Evolutionary conservation across 2,329 filamentous ascomycete genomes (phyloP), one percentile per base, ranked within the genome.

Genomic region (Nemania serpens): DNA sequence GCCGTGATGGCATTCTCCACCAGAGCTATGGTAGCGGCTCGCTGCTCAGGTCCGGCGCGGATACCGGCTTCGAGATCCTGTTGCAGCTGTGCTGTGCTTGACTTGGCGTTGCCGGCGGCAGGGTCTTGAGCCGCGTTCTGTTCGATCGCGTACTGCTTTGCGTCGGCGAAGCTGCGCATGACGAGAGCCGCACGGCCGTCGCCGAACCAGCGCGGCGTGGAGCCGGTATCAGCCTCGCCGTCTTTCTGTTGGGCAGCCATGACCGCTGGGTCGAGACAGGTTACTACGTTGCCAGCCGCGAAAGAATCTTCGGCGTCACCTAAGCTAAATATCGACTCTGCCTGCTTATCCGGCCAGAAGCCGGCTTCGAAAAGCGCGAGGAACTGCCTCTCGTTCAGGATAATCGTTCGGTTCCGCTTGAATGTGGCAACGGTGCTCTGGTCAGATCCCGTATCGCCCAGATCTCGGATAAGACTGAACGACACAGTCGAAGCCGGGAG

Each of bases 241-340:
- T 43, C 54, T n/a, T 18, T 5, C 43, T 11, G 6, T 13, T 49
- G 42, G 4, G 5, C 15, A 1, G 56, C 58, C 55, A 73, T 65
- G 2, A 15, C 66, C 12, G 49, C 55, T 1, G 73, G 73, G 41
- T 75, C 72, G 2, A 73, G 29, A 46, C 64, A 67, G 1, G 72
- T 73, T 53, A 62, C 10, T 12, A 72, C 36, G 22, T 66, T 69
- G 3, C 65, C 63, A 1, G 17, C 66, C 10, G 71, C 69, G 9
- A 73, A 66, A 13, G 69, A 65, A 56, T 73, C 69, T 6, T 64
- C 15, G 1, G 3, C 2, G n/a, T 45, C 2, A 9, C 39, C 51
- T 10, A 39, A 39, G 36, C 15, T 39, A 4, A 5, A 39, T 10
- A 4, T 39, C 5, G 25, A n/a, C 13, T 17, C 25, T 11, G 13